These are phyloP conservation scores for Xylaria acuta DNA, from an alignment of 495 filamentous ascomycete genomes.

Conservation along the genomic window DNA sequence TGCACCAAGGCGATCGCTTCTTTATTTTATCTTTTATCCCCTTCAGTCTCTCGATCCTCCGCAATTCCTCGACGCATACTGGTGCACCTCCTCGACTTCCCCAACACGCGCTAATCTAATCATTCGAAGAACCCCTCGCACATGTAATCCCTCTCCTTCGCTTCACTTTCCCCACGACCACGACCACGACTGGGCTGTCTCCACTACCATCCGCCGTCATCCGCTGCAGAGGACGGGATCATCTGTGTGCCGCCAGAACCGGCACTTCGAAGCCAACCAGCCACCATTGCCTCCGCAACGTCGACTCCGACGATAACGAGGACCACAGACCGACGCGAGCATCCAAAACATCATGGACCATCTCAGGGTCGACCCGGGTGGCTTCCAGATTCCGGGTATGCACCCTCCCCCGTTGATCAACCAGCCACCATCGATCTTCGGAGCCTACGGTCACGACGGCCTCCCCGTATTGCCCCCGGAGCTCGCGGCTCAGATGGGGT, in stretches of 20 bases:
- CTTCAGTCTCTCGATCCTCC: conserved; percentile 6
- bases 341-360: conserved; percentile 50
- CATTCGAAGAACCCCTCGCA: conserved; percentile 10
- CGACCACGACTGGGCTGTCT: not conserved
- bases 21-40: conserved; percentile 10
- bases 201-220: not conserved
- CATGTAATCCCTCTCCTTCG: conserved; percentile 3
- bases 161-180: conserved; percentile 1
- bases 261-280: not conserved
- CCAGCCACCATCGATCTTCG: conserved; percentile 74
- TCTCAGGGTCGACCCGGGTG: conserved; percentile 40
- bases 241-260: not conserved
- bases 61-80: not conserved
- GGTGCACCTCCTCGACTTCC: not conserved
- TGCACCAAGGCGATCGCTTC: not conserved
- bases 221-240: not conserved
- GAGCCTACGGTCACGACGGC: conserved; percentile 65
- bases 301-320: conserved; percentile 9
- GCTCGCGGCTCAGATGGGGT: conserved; percentile 66
- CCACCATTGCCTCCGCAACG: not conserved
- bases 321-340: not conserved
- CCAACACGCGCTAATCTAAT: conserved; percentile 7
- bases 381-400: conserved; percentile 58
- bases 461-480: conserved; percentile 63
- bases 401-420: conserved; percentile 65